phyloP scores from a whole-genome alignment of 768 basidiomycete genomes.

The Hygrocybe coccinea region DNA sequence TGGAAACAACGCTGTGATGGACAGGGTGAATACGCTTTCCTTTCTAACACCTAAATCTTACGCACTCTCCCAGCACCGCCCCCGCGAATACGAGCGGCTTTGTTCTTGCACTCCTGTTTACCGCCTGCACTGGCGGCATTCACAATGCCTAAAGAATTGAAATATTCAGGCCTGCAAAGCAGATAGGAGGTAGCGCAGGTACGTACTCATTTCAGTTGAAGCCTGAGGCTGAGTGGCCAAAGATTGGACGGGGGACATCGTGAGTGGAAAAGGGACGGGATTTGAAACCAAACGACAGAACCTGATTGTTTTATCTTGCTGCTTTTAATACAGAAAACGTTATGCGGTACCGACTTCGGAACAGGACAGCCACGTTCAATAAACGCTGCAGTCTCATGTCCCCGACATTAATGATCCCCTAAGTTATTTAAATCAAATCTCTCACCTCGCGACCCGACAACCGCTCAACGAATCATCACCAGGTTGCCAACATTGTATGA shows the following conservation, averaged over 20 bases:
- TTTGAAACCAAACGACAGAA: neutral
- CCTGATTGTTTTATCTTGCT: too few relatives aligned
- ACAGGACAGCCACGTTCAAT: too few relatives aligned
- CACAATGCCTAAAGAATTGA: conserved; percentile 28
- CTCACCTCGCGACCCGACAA: too few relatives aligned
- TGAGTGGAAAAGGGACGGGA: neutral
- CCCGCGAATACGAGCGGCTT: conserved; percentile 44
- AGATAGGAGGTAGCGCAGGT: too few relatives aligned
- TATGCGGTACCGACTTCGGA: too few relatives aligned
- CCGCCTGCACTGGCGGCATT: conserved; percentile 32
- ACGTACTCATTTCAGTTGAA: conserved; percentile 43
- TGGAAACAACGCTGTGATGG: conserved; percentile 23
- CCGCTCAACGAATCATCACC: too few relatives aligned
- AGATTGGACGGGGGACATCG: neutral
- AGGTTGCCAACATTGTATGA: too few relatives aligned
- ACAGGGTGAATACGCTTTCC: neutral
- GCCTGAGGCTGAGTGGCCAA: conserved; percentile 44
- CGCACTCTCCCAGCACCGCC: conserved; percentile 15
- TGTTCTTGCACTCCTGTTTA: conserved; percentile 30
- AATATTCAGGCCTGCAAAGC: neutral
- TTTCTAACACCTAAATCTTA: neutral
- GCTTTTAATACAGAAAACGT: too few relatives aligned
- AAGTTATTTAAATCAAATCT: too few relatives aligned
- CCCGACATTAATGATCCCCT: too few relatives aligned
- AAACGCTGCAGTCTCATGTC: too few relatives aligned